Evolutionary conservation across 441 rosid species (phyloP), one percentile per base, ranked within the genome.

Genomic region (Corymbia calophylla): DNA sequence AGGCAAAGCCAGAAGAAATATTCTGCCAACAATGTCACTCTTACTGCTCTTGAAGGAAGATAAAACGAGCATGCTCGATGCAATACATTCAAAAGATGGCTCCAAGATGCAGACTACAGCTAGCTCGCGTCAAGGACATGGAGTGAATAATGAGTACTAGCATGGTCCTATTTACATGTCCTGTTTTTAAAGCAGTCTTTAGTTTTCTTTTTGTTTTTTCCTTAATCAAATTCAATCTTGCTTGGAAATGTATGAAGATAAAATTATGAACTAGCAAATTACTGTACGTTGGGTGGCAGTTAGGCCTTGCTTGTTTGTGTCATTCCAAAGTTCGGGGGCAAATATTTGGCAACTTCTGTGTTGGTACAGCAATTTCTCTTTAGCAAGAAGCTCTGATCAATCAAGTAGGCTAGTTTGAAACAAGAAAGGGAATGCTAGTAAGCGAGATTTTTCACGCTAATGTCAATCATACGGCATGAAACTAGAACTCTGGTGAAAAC

Each of bases 11-110:
- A n/a, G 12, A 64, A 87, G 27, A 53, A 14, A 44, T 53, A 49
- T 53, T 91, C 92, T 17, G 39, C 35, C 29, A 92, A 92, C 87
- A 3, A 87, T 31, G 87, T 92, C 18, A 92, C 91, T 14, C 18
- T 92, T 14, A 90, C 93, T 12, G 53, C 23, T 5, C 53, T 91
- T 44, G 64, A 88, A 18, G 90, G 91, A 15, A 86, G 93, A 86
- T 92, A 23, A 64, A 73, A 77, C 7, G 51, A 39, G 84, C 25
- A 73, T 73, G 1, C 82, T 21, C 8, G 4, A 73, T 1, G 29
- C 82, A 73, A 73, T 3, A 73, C 14, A 2, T 25, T 73, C 9
- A 19, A 73, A 11, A 16, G 11, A 39, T 49, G 39, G 17, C 84
- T 21, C 51, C 12, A 18, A 39, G 51, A 77, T 39, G 84, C 51